Evolutionary conservation across 352 stramenopile species (phyloP), one percentile per base, ranked within the genome.

Genomic region (Porosira glacialis): DNA sequence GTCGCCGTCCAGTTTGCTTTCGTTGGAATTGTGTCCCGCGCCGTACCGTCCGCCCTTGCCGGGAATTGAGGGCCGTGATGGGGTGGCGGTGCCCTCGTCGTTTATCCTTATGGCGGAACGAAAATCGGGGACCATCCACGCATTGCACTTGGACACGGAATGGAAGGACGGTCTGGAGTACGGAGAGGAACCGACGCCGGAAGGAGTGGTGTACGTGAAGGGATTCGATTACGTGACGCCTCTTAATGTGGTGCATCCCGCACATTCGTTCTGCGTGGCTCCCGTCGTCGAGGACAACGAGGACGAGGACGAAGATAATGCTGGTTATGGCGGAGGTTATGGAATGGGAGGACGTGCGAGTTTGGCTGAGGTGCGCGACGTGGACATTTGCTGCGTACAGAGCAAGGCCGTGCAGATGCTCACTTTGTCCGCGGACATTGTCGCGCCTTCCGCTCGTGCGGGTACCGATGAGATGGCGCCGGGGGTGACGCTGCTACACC

Each of bases 321-420:
- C 15, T 41, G n/a, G n/a, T n/a, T n/a, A n/a, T n/a, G n/a, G n/a
- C n/a, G n/a, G n/a, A n/a, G n/a, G n/a, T n/a, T n/a, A n/a, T n/a
- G n/a, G n/a, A n/a, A n/a, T 41, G 33, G 2, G 62, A 13, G 41
- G 39, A 36, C 10, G 33, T 69, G 6, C 51, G 70, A 26, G 76
- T 69, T 27, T 75, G 38, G 41, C 21, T 11, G 52, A 80, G 33
- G 71, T 71, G 31, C 38, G 35, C 48, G 79, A 91, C 62, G 75
- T 87, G 1, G 75, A 84, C 47, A 58, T 89, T 8, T 89, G 81
- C 63, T 75, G 70, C 22, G 69, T 88, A 43, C 85, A 92, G 71
- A 83, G 50, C 26, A 88, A 85, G 39, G 70, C 69, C 0, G 76
- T 90, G 8, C 85, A 92, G 68, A 70, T 80, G 43, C 59, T 90